These are phyloP conservation scores for Dipteronia dyeriana DNA, from an alignment of 345 rosid species.

Conservation along the genomic window DNA sequence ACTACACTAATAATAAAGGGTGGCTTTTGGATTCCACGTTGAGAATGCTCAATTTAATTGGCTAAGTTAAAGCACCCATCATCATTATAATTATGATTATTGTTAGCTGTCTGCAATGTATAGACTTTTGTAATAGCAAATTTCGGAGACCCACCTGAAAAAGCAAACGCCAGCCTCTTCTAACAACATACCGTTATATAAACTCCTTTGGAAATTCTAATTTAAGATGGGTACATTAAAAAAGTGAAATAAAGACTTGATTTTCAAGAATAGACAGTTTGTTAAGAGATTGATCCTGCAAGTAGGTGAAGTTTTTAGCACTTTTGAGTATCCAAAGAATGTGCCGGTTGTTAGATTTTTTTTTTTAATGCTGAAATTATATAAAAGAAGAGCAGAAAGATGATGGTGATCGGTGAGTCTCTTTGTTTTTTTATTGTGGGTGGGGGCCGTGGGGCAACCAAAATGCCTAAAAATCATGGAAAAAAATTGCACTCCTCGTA, in stretches of 20 bases:
- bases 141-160: constrained; percentile 38
- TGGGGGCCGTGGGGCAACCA: constrained; percentile 43
- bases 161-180: constrained; percentile 31
- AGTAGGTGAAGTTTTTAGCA: constrained; percentile 8
- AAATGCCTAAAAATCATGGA: constrained; percentile 38
- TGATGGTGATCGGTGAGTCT: too few relatives aligned
- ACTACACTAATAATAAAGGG: not conserved
- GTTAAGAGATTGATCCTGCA: constrained; percentile 27
- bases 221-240: not conserved
- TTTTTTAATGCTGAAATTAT: not conserved
- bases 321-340: constrained; percentile 10
- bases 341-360: constrained; percentile 23
- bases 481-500: constrained; percentile 35
- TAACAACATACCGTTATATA: constrained; percentile 1
- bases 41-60: constrained; percentile 17
- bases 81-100: constrained; percentile 38
- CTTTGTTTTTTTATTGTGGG: constrained; percentile 21
- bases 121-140: not conserved
- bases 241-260: constrained; percentile 28
- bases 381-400: constrained; percentile 21
- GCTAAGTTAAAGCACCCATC: constrained; percentile 25
- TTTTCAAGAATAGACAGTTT: constrained; percentile 36
- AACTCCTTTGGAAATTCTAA: constrained; percentile 8
- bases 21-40: not conserved
- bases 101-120: constrained; percentile 32